Evolutionary conservation across 2,329 filamentous ascomycete genomes (phyloP).

Genomic region (Diaporthe amygdali): DNA sequence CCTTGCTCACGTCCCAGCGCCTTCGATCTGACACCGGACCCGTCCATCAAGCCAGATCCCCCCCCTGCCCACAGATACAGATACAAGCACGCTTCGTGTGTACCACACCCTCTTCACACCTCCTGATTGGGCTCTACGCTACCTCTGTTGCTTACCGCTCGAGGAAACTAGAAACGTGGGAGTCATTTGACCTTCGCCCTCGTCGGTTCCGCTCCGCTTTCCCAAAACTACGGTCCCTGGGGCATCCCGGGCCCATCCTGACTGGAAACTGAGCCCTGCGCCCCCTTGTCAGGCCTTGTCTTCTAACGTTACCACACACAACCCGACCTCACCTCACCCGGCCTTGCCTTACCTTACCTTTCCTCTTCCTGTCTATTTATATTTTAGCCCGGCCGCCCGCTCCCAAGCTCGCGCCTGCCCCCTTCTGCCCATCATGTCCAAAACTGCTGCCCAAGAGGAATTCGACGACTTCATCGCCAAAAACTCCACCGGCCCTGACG

Average conservation of each 20-base stretch:
- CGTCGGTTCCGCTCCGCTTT: constrained; percentile 15
- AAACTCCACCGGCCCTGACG: constrained; percentile 49
- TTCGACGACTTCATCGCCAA: constrained; percentile 67
- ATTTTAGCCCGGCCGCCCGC: constrained; percentile 33
- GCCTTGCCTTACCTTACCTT: neutral
- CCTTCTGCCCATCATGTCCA: constrained; percentile 52
- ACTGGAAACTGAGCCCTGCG: constrained; percentile 26
- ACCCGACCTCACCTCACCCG: neutral
- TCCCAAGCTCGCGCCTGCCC: constrained; percentile 19
- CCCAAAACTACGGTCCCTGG: constrained; percentile 24
- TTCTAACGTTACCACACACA: constrained; percentile 6
- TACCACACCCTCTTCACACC: neutral
- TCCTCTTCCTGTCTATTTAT: constrained; percentile 39
- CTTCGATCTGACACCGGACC: constrained; percentile 21
- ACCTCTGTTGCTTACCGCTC: constrained; percentile 14
- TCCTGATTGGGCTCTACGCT: constrained; percentile 5
- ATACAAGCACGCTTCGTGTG: constrained; percentile 9
- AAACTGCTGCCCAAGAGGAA: constrained; percentile 69
- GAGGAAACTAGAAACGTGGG: constrained; percentile 10
- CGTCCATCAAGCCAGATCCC: constrained; percentile 19
- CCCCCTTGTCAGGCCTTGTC: constrained; percentile 17
- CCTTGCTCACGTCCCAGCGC: constrained; percentile 12
- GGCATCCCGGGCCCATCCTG: constrained; percentile 22
- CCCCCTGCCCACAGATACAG: neutral
- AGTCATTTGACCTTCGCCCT: constrained; percentile 12